phyloP scores from a whole-genome alignment of 1,284 basidiomycete species.

The Ustilago esculenta region DNA sequence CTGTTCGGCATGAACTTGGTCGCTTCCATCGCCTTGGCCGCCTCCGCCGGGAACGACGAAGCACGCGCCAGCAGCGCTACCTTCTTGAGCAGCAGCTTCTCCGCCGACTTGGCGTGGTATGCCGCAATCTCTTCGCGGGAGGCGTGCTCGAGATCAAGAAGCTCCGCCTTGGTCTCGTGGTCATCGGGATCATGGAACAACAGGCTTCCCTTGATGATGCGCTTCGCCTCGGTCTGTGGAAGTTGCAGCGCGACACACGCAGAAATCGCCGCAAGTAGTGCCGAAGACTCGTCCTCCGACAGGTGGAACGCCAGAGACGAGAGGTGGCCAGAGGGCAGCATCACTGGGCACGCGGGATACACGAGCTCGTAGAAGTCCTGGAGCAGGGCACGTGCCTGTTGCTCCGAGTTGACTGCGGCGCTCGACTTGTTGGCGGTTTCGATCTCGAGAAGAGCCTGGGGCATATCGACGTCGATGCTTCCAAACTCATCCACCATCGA shows the following conservation, averaged over 20 bases:
- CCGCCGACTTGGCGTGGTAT: conserved; percentile 54
- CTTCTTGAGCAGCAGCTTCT: conserved; percentile 50
- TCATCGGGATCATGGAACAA: conserved; percentile 35
- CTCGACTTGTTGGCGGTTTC: conserved; percentile 40
- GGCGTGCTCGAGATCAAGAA: conserved; percentile 36
- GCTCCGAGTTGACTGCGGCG: conserved; percentile 49
- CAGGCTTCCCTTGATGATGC: conserved; percentile 52
- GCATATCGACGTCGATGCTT: conserved; percentile 39
- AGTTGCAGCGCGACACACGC: conserved; percentile 53
- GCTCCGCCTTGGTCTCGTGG: conserved; percentile 46
- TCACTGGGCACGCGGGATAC: conserved; percentile 55
- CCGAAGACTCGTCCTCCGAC: conserved; percentile 56
- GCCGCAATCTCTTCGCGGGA: conserved; percentile 54
- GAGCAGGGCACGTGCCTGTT: conserved; percentile 45
- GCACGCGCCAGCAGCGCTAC: conserved; percentile 29
- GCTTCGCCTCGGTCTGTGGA: conserved; percentile 44
- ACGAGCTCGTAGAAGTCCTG: conserved; percentile 58
- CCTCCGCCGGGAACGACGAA: conserved; percentile 34
- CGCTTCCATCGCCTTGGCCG: conserved; percentile 28
- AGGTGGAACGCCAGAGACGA: conserved; percentile 59
- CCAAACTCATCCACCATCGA: conserved; percentile 29
- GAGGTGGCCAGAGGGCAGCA: conserved; percentile 54
- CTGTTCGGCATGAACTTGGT: conserved; percentile 23
- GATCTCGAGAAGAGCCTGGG: conserved; percentile 32
- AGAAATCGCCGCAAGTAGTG: conserved; percentile 53